Conservation (phyloP, 2,329 filamentous ascomycete species). For the Penicillium paneum region DNA sequence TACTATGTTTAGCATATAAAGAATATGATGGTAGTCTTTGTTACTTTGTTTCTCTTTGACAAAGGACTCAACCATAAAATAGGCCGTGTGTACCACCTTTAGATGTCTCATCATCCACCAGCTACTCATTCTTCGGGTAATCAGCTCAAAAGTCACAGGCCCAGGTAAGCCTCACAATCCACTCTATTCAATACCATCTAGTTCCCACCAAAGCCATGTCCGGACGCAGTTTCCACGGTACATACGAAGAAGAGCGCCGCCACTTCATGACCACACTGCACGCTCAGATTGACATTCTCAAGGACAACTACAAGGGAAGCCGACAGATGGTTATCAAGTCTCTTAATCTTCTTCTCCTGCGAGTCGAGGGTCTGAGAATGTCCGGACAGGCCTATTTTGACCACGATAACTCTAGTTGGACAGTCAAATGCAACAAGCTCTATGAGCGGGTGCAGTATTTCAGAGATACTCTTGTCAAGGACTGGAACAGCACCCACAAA, state of each 20-base stretch:
- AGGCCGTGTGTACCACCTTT: not conserved
- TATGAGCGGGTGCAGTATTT: not conserved
- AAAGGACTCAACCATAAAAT: not conserved
- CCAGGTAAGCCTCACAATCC: not conserved
- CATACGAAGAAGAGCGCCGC: not conserved
- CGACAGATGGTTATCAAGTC: not conserved
- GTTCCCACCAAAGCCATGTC: not conserved
- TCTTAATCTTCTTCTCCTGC: not conserved
- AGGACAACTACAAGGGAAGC: not conserved
- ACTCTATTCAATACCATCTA: not conserved
- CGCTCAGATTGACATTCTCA: constrained; percentile 6
- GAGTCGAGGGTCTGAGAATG: not conserved
- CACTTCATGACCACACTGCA: constrained; percentile 1
- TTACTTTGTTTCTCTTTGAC: not conserved
- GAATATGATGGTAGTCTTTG: not conserved
- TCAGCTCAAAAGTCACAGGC: not conserved
- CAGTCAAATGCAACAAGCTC: not conserved
- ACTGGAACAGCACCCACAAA: too few species aligned
- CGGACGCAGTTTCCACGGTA: not conserved
- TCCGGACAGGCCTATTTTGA: not conserved
- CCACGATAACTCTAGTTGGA: not conserved
- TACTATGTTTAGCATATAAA: not conserved
- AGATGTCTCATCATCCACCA: not conserved
- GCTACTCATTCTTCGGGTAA: not conserved
- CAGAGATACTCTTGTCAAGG: not conserved